Conservation (phyloP, 1,139 yeast species). For the Yamadazyma kanchanaburiensis region DNA sequence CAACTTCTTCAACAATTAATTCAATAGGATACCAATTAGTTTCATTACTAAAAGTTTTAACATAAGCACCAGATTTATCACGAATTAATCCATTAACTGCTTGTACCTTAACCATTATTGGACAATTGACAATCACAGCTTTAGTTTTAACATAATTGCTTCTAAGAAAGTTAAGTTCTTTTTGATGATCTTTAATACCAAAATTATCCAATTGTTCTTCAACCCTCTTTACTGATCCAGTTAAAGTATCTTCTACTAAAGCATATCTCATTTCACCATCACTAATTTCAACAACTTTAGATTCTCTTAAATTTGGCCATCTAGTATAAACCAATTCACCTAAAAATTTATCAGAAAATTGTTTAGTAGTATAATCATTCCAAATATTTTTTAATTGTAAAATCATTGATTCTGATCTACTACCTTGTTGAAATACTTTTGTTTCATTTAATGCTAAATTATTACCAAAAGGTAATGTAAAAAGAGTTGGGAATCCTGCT, state of each 20-base stretch:
- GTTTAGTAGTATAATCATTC: slow-evolving; percentile 46
- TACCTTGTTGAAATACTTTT: slow-evolving; percentile 79
- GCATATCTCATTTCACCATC: slow-evolving; percentile 53
- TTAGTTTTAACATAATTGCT: slow-evolving; percentile 31
- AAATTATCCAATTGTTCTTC: slow-evolving; percentile 29
- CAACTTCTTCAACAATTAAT: slow-evolving; percentile 71
- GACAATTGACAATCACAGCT: slow-evolving; percentile 57
- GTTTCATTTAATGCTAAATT: slow-evolving; percentile 60
- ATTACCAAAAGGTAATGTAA: slow-evolving; percentile 59
- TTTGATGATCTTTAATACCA: slow-evolving; percentile 39
- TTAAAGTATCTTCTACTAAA: slow-evolving; percentile 17
- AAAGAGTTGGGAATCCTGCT: slow-evolving; percentile 89
- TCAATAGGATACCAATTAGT: slow-evolving; percentile 69
- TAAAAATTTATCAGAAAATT: slow-evolving; percentile 41
- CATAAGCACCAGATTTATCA: slow-evolving; percentile 68
- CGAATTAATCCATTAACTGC: slow-evolving; percentile 81
- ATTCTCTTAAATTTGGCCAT: slow-evolving; percentile 90
- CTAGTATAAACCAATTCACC: slow-evolving; percentile 54
- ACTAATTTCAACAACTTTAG: slow-evolving; percentile 61
- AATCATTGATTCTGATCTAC: slow-evolving; percentile 79
- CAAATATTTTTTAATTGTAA: slow-evolving; percentile 55
- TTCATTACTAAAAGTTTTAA: slow-evolving; percentile 58
- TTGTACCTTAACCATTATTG: slow-evolving; percentile 63
- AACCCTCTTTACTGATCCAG: slow-evolving; percentile 14
- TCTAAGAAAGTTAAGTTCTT: slow-evolving; percentile 10